Conservation (phyloP, 1,284 basidiomycete species). For the Porodaedalea pini region DNA sequence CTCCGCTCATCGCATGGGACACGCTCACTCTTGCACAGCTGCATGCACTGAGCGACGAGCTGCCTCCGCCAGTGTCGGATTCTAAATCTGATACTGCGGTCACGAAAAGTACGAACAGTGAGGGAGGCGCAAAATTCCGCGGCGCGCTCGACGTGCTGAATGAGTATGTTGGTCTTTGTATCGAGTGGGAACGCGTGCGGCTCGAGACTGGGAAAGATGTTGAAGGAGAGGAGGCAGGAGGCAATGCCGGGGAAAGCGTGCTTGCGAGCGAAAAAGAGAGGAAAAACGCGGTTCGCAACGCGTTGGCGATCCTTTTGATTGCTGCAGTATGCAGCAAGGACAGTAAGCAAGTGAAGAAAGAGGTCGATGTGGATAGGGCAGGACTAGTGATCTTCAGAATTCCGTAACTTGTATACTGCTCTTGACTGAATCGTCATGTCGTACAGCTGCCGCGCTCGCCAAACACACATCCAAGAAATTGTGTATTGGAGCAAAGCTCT, state of each 20-base stretch:
- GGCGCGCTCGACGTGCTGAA: slow-evolving; percentile 51
- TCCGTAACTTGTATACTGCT: slow-evolving; percentile 34
- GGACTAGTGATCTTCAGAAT: slow-evolving; percentile 65
- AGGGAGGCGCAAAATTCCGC: slow-evolving; percentile 40
- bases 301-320: slow-evolving; percentile 48
- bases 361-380: slow-evolving; percentile 52
- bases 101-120: slow-evolving; percentile 15
- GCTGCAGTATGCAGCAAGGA: slow-evolving; percentile 49
- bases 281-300: slow-evolving; percentile 42
- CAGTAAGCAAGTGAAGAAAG: slow-evolving; percentile 53
- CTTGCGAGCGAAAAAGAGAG: slow-evolving; percentile 30
- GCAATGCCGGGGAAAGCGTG: slow-evolving; percentile 23
- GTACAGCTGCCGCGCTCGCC: no score
- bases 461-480: no score
- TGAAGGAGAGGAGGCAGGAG: slow-evolving; percentile 24
- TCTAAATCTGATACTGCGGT: neutral
- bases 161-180: slow-evolving; percentile 58
- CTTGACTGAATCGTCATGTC: no score
- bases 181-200: slow-evolving; percentile 54
- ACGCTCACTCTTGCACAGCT: slow-evolving; percentile 53
- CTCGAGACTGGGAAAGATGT: slow-evolving; percentile 27
- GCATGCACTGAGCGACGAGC: slow-evolving; percentile 42
- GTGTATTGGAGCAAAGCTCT: no score
- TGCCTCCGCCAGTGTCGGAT: slow-evolving; percentile 36
- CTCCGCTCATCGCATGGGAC: slow-evolving; percentile 61